Evolutionary conservation across 805 yeast species (phyloP), one percentile per base, ranked within the genome.

Genomic region (Yarrowia sp.): DNA sequence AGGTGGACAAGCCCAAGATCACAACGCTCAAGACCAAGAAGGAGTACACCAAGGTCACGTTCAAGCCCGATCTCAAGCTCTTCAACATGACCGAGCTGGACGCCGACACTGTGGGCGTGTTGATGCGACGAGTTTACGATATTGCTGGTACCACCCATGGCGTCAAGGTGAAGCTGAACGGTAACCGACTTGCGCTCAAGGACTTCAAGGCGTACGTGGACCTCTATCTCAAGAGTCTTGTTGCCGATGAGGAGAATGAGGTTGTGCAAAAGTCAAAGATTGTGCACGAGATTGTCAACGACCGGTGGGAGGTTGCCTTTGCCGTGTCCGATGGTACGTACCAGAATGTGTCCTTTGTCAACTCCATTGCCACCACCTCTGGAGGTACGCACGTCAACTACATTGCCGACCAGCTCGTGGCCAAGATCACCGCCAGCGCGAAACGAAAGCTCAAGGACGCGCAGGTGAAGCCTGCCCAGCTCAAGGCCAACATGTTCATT

Each of bases 331-430:
- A 92, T 71, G 93, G 92, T 4, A 78, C 83, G 2, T 95, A 95
- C 76, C 90, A 90, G 71, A 99, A 95, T 75, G 95, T 95, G 46
- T 92, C 98, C 36, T 95, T 95, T 78, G 99, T 95, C 16, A 95
- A 95, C 74, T 92, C 98, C 7, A 95, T 95, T 74, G 99, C 99
- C 0, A 95, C 99, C 0, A 93, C 98, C 0, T 79, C 93, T 1
- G 99, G 99, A 67, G 99, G 99, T 70, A 89, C 99, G 0, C 99
- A 95, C 75, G 96, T 92, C 36, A 92, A 88, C 69, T 85, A 87
- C 73, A 82, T 92, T 32, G 80, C 96, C 4, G 97, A 93, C 74
- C 90, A 92, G 77, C 82, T 95, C 64, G 87, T 90, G 26, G 84
- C 81, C 67, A 92, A 90, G 74, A 83, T 92, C 65, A 78, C 85